Evolutionary conservation across 1,139 yeast genomes (phyloP), one percentile per base, ranked within the genome.

Genomic region (Scheffersomyces lignicola): DNA sequence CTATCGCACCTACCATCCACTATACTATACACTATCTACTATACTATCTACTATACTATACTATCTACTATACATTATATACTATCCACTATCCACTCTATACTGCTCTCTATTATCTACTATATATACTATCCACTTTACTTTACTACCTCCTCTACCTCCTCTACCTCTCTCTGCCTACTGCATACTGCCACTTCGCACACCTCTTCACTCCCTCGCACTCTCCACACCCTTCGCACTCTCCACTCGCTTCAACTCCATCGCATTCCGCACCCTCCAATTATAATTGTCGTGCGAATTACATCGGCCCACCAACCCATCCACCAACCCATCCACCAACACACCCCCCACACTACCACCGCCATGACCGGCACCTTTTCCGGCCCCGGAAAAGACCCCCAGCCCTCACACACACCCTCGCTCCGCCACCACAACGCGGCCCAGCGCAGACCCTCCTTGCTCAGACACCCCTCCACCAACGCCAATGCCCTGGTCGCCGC

Each of bases 391-490:
- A 27, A 20, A 18, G 28, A 16, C 32, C 13, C 29, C 16, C 13
- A 15, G 20, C 18, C 29, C 9, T 7, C 29, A 15, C 3, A 5
- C 29, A 4, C 3, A 7, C 20, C 5, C 18, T 15, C n/a, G 11
- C 18, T 6, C 28, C 10, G 26, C 8, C 45, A 15, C 29, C 32
- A 35, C 4, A 16, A 37, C 12, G 28, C 37, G 3, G 20, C 41
- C 16, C 33, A 38, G 6, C 39, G 54, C 29, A 36, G 49, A 26
- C 54, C 56, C 3, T 43, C 52, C 11, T 31, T 51, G 14, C 36
- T 49, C 12, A 38, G 51, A 21, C 37, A 42, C 25, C 44, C 48
- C 10, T 44, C 51, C 3, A 43, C 42, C 29, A 37, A 36, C 20
- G 18, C 31, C 16, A 27, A 24, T n/a, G 18, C 30, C 15, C 23